phyloP scores from a whole-genome alignment of 345 rosid genomes.

The Clausena lansium region DNA sequence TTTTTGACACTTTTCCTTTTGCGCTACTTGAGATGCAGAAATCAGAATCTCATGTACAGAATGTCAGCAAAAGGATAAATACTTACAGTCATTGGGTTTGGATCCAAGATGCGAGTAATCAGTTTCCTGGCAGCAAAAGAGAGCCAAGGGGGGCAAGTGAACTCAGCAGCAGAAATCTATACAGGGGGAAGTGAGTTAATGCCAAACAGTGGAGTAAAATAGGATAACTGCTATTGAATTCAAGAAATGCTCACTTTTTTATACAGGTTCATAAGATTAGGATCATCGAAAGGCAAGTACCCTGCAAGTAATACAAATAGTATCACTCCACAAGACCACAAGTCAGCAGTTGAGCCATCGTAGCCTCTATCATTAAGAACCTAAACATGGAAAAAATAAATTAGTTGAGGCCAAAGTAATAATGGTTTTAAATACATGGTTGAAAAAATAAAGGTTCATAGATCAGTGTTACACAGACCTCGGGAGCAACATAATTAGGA shows the following conservation, averaged over 20 bases:
- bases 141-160: conserved; percentile 94
- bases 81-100: conserved; percentile 92
- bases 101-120: conserved; percentile 83
- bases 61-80: conserved; percentile 9
- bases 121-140: conserved; percentile 83
- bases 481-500: conserved; percentile 98
- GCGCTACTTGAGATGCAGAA: not conserved
- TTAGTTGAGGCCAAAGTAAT: conserved; percentile 3
- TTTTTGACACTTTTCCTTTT: not conserved
- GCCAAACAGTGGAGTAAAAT: conserved; percentile 14
- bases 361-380: conserved; percentile 95
- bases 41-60: conserved; percentile 10
- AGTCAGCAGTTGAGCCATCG: conserved; percentile 93
- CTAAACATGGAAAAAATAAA: conserved; percentile 36
- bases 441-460: conserved; percentile 2
- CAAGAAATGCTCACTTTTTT: conserved; percentile 74
- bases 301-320: conserved; percentile 97
- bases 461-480: conserved; percentile 51
- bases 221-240: conserved; percentile 16
- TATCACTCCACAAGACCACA: conserved; percentile 99
- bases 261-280: conserved; percentile 92
- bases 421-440: not conserved
- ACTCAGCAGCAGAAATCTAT: conserved; percentile 93
- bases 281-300: conserved; percentile 98
- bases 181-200: conserved; percentile 9